Percentiles rank a stretch among this genome's conserved stretches.
Conservation (phyloP, 1,284 basidiomycete species). For the Rhodotorula sp. region DNA sequence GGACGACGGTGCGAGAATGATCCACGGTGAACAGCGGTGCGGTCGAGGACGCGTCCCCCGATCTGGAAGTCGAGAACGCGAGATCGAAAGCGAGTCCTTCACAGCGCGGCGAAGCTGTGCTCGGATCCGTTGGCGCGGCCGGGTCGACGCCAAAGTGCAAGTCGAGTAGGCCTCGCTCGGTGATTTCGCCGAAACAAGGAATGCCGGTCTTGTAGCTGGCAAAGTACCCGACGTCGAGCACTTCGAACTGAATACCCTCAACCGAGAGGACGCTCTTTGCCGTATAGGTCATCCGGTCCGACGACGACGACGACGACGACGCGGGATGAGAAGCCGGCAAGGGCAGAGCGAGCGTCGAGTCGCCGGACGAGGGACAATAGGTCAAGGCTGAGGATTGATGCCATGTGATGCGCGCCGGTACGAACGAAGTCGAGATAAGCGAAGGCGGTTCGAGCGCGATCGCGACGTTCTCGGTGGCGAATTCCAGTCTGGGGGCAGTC, state of each 20-base stretch:
- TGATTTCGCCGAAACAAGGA: constrained; percentile 13
- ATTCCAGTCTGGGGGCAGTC: constrained; percentile 49
- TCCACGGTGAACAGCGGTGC: not conserved
- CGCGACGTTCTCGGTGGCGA: constrained; percentile 45
- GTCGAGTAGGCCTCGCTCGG: constrained; percentile 53
- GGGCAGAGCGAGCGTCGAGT: constrained; percentile 35
- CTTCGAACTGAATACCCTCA: constrained; percentile 40
- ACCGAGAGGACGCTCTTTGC: constrained; percentile 15
- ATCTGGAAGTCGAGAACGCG: not conserved
- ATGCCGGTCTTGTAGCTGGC: constrained; percentile 46
- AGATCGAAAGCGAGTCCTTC: constrained; percentile 1
- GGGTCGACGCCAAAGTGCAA: constrained; percentile 49
- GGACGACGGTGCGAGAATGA: not conserved
- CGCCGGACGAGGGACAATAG: constrained; percentile 47
- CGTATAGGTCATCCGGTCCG: constrained; percentile 3
- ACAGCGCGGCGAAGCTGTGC: not conserved
- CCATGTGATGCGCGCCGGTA: constrained; percentile 48
- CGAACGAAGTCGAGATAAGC: constrained; percentile 48
- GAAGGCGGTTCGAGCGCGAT: constrained; percentile 39
- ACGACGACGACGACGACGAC: not conserved
- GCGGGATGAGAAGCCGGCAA: constrained; percentile 1
- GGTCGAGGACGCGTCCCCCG: not conserved
- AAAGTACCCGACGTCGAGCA: constrained; percentile 54
- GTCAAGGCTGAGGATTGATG: constrained; percentile 51
- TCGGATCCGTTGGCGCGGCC: not conserved